phyloP scores from a whole-genome alignment of 1,284 basidiomycete species.

The Trichosporon sp. region DNA sequence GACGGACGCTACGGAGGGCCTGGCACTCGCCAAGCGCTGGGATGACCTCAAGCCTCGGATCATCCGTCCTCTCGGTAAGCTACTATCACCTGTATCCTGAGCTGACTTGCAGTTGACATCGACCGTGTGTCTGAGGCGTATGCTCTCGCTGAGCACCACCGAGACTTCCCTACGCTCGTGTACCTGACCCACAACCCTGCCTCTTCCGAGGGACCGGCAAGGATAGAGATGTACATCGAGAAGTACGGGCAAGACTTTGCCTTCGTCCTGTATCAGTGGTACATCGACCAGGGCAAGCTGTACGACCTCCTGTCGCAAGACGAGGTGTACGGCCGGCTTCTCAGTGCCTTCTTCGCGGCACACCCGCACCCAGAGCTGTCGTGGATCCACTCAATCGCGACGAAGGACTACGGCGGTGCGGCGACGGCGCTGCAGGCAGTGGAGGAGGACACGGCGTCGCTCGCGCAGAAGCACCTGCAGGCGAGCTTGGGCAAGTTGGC shows the following conservation, averaged over 20 bases:
- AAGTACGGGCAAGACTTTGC: slow-evolving; percentile 79
- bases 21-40: slow-evolving; percentile 34
- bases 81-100: not conserved
- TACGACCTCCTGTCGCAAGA: slow-evolving; percentile 70
- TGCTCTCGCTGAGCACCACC: slow-evolving; percentile 73
- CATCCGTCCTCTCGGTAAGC: slow-evolving; percentile 43
- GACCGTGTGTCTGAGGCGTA: slow-evolving; percentile 68
- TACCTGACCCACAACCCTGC: slow-evolving; percentile 63
- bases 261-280: slow-evolving; percentile 73
- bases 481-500: slow-evolving; percentile 86
- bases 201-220: slow-evolving; percentile 29
- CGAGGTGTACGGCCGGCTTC: slow-evolving; percentile 56
- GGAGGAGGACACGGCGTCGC: slow-evolving; percentile 55
- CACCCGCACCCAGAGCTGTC: slow-evolving; percentile 63
- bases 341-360: slow-evolving; percentile 69
- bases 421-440: slow-evolving; percentile 61
- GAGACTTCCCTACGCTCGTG: slow-evolving; percentile 74
- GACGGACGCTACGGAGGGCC: slow-evolving; percentile 34
- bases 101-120: slow-evolving; percentile 54
- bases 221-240: slow-evolving; percentile 63
- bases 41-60: slow-evolving; percentile 36
- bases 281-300: slow-evolving; percentile 57
- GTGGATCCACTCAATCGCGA: slow-evolving; percentile 85
- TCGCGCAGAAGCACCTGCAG: slow-evolving; percentile 73
- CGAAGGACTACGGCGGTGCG: slow-evolving; percentile 61